Percentiles rank a stretch among this genome's conserved stretches.
Evolutionary conservation across 23 red algal genomes (phyloP).

Genomic region (Gracilaria vermiculophylla): DNA sequence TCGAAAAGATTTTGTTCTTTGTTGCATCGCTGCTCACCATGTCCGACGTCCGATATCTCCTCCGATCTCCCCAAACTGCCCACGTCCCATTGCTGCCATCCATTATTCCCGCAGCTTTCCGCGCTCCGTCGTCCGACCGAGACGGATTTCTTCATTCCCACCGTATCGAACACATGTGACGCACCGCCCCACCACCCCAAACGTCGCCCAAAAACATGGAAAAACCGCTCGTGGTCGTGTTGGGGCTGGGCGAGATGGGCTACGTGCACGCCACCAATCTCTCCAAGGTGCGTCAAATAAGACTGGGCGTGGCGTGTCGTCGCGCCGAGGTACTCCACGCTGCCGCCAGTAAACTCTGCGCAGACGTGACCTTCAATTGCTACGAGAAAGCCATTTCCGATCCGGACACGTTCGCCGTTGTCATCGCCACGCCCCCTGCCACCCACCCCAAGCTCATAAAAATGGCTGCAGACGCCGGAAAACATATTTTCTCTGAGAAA

Average conservation of each 20-base stretch:
- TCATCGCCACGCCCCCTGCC: constrained; percentile 82
- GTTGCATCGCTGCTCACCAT: not conserved
- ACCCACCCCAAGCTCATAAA: constrained; percentile 71
- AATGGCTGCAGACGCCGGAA: constrained; percentile 66
- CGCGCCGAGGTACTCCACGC: constrained; percentile 35
- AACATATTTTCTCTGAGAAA: constrained; percentile 90
- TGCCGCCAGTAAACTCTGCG: constrained; percentile 47
- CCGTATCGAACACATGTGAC: too few species aligned
- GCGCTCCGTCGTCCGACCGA: too few species aligned
- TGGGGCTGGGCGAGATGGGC: constrained; percentile 96
- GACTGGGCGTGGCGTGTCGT: constrained; percentile 67
- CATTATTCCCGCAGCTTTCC: too few species aligned
- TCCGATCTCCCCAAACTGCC: not conserved
- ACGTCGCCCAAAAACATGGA: not conserved
- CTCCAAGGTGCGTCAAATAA: constrained; percentile 61
- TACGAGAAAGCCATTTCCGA: constrained; percentile 70
- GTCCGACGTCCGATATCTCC: not conserved
- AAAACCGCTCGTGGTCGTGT: constrained; percentile 62
- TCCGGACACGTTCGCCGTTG: constrained; percentile 61
- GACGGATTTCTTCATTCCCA: too few species aligned
- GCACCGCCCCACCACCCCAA: too few species aligned
- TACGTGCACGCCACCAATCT: constrained; percentile 81
- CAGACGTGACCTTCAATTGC: constrained; percentile 29
- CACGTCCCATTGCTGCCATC: too few species aligned
- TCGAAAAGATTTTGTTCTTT: too few species aligned